phyloP scores from a whole-genome alignment of 495 filamentous ascomycete species.

The Cryomyces minteri region DNA sequence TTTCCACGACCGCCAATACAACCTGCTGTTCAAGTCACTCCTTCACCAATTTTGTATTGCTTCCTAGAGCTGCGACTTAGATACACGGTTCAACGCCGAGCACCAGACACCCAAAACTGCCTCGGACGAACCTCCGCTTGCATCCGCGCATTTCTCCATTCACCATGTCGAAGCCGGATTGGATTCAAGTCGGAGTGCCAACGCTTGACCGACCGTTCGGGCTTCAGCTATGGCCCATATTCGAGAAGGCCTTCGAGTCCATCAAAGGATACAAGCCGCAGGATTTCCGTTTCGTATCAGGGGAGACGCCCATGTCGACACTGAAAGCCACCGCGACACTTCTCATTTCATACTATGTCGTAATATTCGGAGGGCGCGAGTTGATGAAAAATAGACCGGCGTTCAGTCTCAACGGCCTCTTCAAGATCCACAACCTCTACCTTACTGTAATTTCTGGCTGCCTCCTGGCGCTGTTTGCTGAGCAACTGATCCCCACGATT shows the following conservation, averaged over 20 bases:
- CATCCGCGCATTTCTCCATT: background rate
- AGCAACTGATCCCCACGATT: constrained; percentile 53
- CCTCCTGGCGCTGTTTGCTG: constrained; percentile 50
- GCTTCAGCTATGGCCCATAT: constrained; percentile 83
- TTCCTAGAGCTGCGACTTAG: too few relatives aligned
- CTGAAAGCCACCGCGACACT: constrained; percentile 42
- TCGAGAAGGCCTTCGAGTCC: constrained; percentile 61
- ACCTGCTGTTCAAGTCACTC: too few relatives aligned
- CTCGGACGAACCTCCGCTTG: background rate
- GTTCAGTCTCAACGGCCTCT: constrained; percentile 47
- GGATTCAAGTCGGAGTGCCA: constrained; percentile 29
- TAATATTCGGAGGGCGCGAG: constrained; percentile 60
- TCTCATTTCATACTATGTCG: constrained; percentile 50
- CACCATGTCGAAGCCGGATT: constrained; percentile 13
- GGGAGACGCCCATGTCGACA: constrained; percentile 51
- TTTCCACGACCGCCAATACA: too few relatives aligned
- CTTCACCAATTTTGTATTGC: too few relatives aligned
- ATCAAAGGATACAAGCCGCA: constrained; percentile 55
- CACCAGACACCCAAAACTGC: background rate
- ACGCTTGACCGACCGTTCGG: constrained; percentile 87
- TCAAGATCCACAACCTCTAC: constrained; percentile 69
- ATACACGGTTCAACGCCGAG: background rate
- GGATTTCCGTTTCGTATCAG: constrained; percentile 48
- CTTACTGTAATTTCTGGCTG: constrained; percentile 50
- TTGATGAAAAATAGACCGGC: constrained; percentile 51